Evolutionary conservation across 257 asterid species (phyloP).

Genomic region (Striga asiatica): DNA sequence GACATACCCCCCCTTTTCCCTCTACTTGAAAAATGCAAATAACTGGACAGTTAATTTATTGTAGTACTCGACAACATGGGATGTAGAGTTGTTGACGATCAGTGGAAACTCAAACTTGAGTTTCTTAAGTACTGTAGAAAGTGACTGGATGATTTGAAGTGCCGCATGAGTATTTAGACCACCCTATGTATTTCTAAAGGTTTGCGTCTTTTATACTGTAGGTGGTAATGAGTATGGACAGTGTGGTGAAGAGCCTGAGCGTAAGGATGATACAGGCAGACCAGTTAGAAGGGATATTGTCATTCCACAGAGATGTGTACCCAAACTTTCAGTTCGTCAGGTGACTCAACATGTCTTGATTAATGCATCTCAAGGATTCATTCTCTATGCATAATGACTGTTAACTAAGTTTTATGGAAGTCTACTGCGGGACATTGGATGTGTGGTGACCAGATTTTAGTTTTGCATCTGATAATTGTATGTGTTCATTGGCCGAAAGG

Average conservation of each 20-base stretch:
- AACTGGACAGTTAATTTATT: conserved; percentile 2
- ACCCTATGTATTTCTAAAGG: conserved; percentile 8
- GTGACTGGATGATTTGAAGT: not conserved
- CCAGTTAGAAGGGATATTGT: conserved; percentile 90
- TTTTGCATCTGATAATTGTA: not conserved
- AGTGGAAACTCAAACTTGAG: conserved; percentile 9
- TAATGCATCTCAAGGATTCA: not conserved
- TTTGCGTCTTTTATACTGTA: conserved; percentile 23
- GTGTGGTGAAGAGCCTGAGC: conserved; percentile 99
- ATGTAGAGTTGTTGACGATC: not conserved
- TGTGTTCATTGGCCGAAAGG: not conserved
- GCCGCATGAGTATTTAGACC: not conserved
- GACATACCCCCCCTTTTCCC: not conserved
- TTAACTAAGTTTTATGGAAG: not conserved
- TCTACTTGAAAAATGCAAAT: conserved; percentile 3
- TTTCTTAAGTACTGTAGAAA: not conserved
- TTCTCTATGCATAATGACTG: conserved; percentile 3
- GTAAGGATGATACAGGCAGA: conserved; percentile 75
- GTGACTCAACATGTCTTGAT: conserved; percentile 26
- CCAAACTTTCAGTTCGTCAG: conserved; percentile 91
- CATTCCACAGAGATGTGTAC: conserved; percentile 83
- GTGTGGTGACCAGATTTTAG: not conserved
- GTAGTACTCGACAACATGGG: not conserved
- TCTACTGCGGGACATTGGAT: not conserved
- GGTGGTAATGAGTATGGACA: conserved; percentile 99